Base-by-base conservation (phyloP, 2,329 filamentous ascomycete genomes). In the Trichoderma polysporum region DNA sequence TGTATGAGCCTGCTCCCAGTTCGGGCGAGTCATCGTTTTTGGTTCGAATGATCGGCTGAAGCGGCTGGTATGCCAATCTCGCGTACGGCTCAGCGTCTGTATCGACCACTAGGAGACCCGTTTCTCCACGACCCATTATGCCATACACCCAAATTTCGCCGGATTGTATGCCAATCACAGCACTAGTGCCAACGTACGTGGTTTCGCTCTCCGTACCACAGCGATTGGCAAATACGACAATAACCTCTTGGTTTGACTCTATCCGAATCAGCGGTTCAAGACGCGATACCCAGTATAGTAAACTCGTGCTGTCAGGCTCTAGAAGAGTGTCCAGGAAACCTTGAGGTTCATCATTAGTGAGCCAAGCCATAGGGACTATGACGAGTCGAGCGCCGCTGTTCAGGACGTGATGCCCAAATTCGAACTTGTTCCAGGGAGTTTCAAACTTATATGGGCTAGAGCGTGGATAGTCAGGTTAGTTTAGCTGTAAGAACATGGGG, bases 321-420 rank as follows among this genome's bases (percentile, higher is more conserved):
- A 83, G 74, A 0, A 85, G 86, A 70, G 70, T 79, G 31, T 71
- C 81, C 67, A 73, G 86, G 74, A 80, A 88, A 8, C 68, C 66
- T 19, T 72, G 81, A 1, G 77, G 82, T 72, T 81, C 84, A 68
- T 82, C 87, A 65, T 76, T 81, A 1, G 90, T 92, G 35, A 91
- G 80, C 91, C 91, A 94, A 0, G 92, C 91, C 91, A 94, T 94
- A 4, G 86, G 87, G 0, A 94, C 71, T 37, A 93, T 86, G 1
- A 92, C 87, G 0, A 94, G 69, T 15, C 88, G 86, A 0, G 89
- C 85, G 0, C 82, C 73, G 0, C 79, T 78, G 1, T 86, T 78
- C 0, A 92, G 74, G 6, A 89, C 79, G 50, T 91, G 87, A 27
- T 80, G 84, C 0, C 83, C 84, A 15, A 82, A 82, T 62, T 84